These are phyloP conservation scores for Bryoerythrophyllum caledonicum DNA, from an alignment of 225 moss, liverwort and hornwort species.

Conservation along the genomic window DNA sequence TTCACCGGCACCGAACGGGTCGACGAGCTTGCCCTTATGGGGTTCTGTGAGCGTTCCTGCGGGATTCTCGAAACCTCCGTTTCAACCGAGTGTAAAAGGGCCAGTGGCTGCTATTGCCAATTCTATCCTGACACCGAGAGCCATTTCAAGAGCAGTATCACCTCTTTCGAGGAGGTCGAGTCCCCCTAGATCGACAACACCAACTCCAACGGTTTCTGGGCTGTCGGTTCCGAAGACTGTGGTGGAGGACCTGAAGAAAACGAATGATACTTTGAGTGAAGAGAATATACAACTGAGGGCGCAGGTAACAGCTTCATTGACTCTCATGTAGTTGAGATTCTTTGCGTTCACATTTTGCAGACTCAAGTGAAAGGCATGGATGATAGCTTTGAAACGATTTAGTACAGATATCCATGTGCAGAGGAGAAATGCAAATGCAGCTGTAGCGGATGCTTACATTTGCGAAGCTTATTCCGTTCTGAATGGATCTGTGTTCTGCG, in stretches of 20 bases:
- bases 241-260: constrained; percentile 95
- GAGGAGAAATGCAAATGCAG: neutral
- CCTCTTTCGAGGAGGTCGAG: constrained; percentile 84
- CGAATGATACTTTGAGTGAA: constrained; percentile 82
- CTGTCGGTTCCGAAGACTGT: constrained; percentile 74
- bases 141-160: constrained; percentile 79
- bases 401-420: neutral
- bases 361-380: neutral
- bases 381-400: neutral
- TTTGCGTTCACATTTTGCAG: neutral
- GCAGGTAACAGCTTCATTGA: constrained; percentile 53
- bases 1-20: constrained; percentile 72
- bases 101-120: constrained; percentile 40
- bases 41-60: constrained; percentile 83
- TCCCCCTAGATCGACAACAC: constrained; percentile 93
- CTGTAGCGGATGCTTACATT: neutral
- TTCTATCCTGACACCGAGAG: constrained; percentile 46
- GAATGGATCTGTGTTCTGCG: constrained; percentile 6
- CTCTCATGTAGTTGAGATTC: neutral
- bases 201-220: constrained; percentile 84
- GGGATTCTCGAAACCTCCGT: constrained; percentile 62
- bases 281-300: constrained; percentile 80
- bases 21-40: constrained; percentile 55
- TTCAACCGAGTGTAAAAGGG: constrained; percentile 50
- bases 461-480: neutral